phyloP scores from a whole-genome alignment of 352 stramenopile genomes.

The Blastocystis sp. region DNA sequence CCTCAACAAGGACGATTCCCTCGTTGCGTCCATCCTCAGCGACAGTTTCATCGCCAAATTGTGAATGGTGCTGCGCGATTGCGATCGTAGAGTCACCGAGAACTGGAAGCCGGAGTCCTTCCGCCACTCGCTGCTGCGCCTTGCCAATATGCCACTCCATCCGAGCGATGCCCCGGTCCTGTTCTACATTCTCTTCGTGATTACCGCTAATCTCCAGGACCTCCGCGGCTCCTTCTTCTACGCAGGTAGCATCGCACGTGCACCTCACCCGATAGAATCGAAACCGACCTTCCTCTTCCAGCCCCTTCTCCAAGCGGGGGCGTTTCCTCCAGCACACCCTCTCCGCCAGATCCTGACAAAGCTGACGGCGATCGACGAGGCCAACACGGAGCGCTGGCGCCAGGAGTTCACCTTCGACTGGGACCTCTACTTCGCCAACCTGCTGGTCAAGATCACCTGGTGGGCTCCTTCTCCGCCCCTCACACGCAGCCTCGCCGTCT shows the following conservation, averaged over 20 bases:
- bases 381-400: background rate
- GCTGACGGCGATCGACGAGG: conserved; percentile 6
- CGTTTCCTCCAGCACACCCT: conserved; percentile 14
- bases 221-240: conserved; percentile 37
- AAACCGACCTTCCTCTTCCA: conserved; percentile 12
- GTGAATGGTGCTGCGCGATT: background rate
- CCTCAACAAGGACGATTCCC: conserved; percentile 13
- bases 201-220: background rate
- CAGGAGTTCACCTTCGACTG: conserved; percentile 27
- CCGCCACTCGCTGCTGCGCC: background rate
- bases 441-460: conserved; percentile 43
- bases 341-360: conserved; percentile 44
- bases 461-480: background rate
- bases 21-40: conserved; percentile 2
- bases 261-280: background rate
- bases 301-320: background rate
- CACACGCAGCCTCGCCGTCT: conserved; percentile 8
- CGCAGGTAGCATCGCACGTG: background rate
- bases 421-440: conserved; percentile 31
- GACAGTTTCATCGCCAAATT: conserved; percentile 32
- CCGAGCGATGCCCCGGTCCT: conserved; percentile 4
- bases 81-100: conserved; percentile 27
- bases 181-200: conserved; percentile 60
- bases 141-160: background rate
- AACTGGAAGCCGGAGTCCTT: conserved; percentile 3